Percentiles rank a stretch among this genome's conserved stretches.
Evolutionary conservation across 768 basidiomycete species (phyloP).

Genomic region (Fibroporia radiculosa): DNA sequence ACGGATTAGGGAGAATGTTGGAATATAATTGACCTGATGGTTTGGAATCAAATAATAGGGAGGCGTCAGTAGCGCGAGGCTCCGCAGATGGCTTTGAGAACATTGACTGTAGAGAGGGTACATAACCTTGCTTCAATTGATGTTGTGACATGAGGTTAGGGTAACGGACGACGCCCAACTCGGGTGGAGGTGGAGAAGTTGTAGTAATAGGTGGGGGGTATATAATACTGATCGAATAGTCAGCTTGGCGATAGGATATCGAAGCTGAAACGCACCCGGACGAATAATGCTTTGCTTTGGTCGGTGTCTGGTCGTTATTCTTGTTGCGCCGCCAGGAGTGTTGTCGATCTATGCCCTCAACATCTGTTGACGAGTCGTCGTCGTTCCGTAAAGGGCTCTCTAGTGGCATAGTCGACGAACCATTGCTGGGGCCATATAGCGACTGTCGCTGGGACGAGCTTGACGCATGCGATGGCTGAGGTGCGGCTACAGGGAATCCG

Average conservation of each 20-base stretch:
- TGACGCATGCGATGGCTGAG: slow-evolving; percentile 19
- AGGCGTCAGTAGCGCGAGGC: slow-evolving; percentile 21
- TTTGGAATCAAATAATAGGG: slow-evolving; percentile 36
- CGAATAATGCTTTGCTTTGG: slow-evolving; percentile 11
- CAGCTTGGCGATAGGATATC: not conserved
- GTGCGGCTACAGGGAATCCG: slow-evolving; percentile 21
- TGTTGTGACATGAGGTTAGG: slow-evolving; percentile 75
- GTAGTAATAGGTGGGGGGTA: slow-evolving; percentile 61
- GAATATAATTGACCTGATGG: slow-evolving; percentile 15
- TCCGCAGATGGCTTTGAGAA: slow-evolving; percentile 31
- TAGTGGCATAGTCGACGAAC: slow-evolving; percentile 39
- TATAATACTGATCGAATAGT: slow-evolving; percentile 16
- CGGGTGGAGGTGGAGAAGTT: slow-evolving; percentile 58
- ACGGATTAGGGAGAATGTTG: slow-evolving; percentile 28
- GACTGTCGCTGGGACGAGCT: slow-evolving; percentile 28
- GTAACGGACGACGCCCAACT: slow-evolving; percentile 43
- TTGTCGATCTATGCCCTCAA: slow-evolving; percentile 23
- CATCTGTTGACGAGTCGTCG: slow-evolving; percentile 38
- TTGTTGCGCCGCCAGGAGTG: slow-evolving; percentile 7
- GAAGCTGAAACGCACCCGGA: slow-evolving; percentile 12
- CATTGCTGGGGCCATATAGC: slow-evolving; percentile 14
- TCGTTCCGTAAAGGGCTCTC: slow-evolving; percentile 55
- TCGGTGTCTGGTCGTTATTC: slow-evolving; percentile 17
- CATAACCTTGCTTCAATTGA: slow-evolving; percentile 71
- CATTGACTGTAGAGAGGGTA: slow-evolving; percentile 72